These are phyloP conservation scores for Diplodia seriata DNA, from an alignment of 2,329 filamentous ascomycete species.

Conservation along the genomic window DNA sequence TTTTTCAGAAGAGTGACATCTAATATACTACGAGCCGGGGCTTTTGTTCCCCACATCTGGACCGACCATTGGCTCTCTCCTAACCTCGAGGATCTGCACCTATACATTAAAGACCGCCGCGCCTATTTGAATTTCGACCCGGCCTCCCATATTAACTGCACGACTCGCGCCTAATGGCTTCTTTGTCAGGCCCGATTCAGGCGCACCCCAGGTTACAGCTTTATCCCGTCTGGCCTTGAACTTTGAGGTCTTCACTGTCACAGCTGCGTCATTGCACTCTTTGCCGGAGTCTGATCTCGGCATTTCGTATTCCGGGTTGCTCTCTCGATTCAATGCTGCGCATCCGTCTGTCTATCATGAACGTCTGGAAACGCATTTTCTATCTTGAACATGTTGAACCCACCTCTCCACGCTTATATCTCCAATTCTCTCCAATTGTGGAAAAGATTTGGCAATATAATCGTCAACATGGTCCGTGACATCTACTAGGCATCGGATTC, in stretches of 20 bases:
- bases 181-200: background rate
- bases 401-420: background rate
- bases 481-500: background rate
- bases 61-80: background rate
- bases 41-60: background rate
- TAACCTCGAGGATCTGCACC: conserved; percentile 3
- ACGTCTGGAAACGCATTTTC: background rate
- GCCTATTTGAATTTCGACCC: conserved; percentile 8
- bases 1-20: background rate
- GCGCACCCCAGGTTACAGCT: conserved; percentile 4
- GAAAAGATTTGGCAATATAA: background rate
- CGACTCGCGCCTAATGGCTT: background rate
- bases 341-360: background rate
- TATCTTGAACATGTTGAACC: background rate
- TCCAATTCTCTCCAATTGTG: background rate
- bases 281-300: too few species aligned
- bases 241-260: background rate
- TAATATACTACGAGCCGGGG: background rate
- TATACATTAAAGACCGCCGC: conserved; percentile 1
- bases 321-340: background rate
- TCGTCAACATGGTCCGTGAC: background rate
- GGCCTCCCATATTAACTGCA: conserved; percentile 26
- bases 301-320: background rate
- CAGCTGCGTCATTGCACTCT: too few species aligned
- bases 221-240: background rate